Percentiles rank a stretch among this genome's conserved stretches.
phyloP scores from a whole-genome alignment of 2,329 filamentous ascomycete species.

The Fusarium pilosicola region DNA sequence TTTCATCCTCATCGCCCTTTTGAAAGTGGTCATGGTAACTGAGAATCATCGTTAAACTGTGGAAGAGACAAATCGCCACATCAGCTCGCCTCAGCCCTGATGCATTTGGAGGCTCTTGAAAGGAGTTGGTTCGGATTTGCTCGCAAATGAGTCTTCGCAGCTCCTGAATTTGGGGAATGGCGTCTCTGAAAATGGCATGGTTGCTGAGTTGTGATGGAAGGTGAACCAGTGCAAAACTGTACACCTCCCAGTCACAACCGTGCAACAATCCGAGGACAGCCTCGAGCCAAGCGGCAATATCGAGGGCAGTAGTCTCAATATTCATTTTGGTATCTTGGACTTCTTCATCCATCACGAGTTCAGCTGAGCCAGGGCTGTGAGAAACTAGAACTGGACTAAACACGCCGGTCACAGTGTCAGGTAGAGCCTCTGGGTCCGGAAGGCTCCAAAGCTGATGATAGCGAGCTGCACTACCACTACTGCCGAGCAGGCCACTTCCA shows the following conservation, averaged over 20 bases:
- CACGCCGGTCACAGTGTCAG: conserved; percentile 55
- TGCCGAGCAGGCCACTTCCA: conserved; percentile 46
- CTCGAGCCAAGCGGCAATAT: conserved; percentile 79
- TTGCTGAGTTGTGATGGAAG: conserved; percentile 90
- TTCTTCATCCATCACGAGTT: conserved; percentile 6
- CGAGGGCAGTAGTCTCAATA: conserved; percentile 59
- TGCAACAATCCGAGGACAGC: conserved; percentile 77
- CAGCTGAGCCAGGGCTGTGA: conserved; percentile 39
- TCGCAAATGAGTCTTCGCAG: conserved; percentile 83
- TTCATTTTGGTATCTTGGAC: conserved; percentile 35
- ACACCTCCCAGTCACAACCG: conserved; percentile 88
- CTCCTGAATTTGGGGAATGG: conserved; percentile 78
- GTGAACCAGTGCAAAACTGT: conserved; percentile 89
- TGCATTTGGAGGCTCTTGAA: conserved; percentile 82
- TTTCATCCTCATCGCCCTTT: conserved; percentile 87
- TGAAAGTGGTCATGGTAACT: conserved; percentile 89
- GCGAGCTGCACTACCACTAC: conserved; percentile 41
- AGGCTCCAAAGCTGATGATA: conserved; percentile 68
- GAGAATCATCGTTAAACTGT: conserved; percentile 85
- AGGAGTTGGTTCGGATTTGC: conserved; percentile 79
- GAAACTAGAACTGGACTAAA: conserved; percentile 65
- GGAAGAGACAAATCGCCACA: conserved; percentile 87
- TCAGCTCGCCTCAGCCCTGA: conserved; percentile 87
- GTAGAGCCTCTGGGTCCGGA: conserved; percentile 66
- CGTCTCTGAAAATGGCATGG: conserved; percentile 81